These are phyloP conservation scores for Kazachstania africana DNA, from an alignment of 805 yeast genomes.

Conservation along the genomic window DNA sequence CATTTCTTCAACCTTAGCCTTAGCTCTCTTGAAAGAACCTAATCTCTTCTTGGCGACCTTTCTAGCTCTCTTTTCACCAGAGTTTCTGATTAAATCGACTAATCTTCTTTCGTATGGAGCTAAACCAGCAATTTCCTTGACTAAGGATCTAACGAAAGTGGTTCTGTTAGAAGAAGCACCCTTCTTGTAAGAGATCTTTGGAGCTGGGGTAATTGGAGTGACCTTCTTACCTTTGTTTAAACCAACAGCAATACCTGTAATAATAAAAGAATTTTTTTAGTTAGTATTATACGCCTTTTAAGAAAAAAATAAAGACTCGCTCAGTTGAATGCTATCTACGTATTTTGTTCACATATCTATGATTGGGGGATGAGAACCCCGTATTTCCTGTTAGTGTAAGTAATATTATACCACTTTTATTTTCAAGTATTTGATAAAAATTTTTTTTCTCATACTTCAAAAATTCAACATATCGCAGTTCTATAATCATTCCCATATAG, in stretches of 20 bases:
- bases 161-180: slow-evolving; percentile 95
- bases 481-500: no score
- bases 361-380: no score
- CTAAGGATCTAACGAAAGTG: slow-evolving; percentile 85
- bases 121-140: slow-evolving; percentile 95
- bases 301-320: no score
- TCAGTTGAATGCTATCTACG: no score
- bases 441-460: no score
- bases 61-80: slow-evolving; percentile 99
- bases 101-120: slow-evolving; percentile 99
- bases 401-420: no score
- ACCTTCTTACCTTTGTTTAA: slow-evolving; percentile 99
- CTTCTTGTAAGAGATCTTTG: slow-evolving; percentile 91
- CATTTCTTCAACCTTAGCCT: slow-evolving; percentile 99
- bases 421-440: no score
- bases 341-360: no score
- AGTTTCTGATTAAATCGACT: slow-evolving; percentile 98
- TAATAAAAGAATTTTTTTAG: slow-evolving; percentile 40
- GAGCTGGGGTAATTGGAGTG: slow-evolving; percentile 70
- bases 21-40: slow-evolving; percentile 99
- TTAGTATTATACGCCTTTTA: slow-evolving; percentile 24
- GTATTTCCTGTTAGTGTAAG: no score
- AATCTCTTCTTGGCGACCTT: slow-evolving; percentile 99
- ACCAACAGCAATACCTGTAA: slow-evolving; percentile 79
- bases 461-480: no score